Conservation (phyloP, 768 basidiomycete species). For the Hypholoma fasciculare region DNA sequence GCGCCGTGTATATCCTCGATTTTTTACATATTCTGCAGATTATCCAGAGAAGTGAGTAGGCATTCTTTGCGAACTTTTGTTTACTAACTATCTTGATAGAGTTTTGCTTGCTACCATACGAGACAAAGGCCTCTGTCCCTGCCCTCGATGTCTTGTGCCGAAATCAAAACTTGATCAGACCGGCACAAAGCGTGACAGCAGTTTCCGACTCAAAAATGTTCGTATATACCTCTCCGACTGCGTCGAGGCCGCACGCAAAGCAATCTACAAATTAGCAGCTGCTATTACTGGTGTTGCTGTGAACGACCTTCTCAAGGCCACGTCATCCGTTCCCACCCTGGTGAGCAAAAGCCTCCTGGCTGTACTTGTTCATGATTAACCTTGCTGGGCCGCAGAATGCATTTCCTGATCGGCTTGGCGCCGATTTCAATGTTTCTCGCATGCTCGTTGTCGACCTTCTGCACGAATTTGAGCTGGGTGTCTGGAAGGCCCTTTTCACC, state of each 20-base stretch:
- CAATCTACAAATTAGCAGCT: neutral
- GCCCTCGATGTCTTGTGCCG: constrained; percentile 31
- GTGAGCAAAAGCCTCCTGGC: constrained; percentile 17
- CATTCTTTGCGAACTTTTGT: neutral
- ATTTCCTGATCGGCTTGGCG: neutral
- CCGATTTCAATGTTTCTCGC: neutral
- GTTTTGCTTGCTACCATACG: constrained; percentile 33
- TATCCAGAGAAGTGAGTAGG: no score
- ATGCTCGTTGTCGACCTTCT: constrained; percentile 5
- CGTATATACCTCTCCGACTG: constrained; percentile 8
- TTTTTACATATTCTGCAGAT: no score
- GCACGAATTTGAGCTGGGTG: constrained; percentile 3
- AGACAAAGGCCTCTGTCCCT: constrained; percentile 36
- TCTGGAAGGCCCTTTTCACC: constrained; percentile 22
- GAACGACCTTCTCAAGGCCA: constrained; percentile 4
- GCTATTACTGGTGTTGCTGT: neutral
- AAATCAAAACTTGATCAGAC: constrained; percentile 26
- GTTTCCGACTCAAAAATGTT: neutral
- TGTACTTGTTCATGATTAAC: neutral
- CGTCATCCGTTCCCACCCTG: constrained; percentile 27
- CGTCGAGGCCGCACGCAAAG: constrained; percentile 1
- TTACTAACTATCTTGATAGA: constrained; percentile 20
- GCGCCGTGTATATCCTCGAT: no score
- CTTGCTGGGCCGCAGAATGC: neutral
- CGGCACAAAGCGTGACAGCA: constrained; percentile 24